Evolutionary conservation across 495 filamentous ascomycete species (phyloP), one percentile per base, ranked within the genome.

Genomic region (Podospora sp.): DNA sequence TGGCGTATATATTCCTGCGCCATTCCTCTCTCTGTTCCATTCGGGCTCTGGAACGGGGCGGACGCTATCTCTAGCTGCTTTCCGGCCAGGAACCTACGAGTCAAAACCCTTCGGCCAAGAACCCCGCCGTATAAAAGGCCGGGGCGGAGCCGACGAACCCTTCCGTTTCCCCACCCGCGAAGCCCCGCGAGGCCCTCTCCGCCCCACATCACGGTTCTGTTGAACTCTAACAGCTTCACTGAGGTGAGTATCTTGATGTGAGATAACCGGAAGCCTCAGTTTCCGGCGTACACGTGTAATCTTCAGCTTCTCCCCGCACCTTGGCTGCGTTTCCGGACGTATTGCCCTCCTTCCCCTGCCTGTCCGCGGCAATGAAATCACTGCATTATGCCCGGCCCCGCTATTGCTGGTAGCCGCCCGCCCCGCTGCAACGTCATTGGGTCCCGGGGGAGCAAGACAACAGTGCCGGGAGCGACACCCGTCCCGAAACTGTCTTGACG

Each of bases 1-100:
- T 60, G 26, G 58, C 58, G 33, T 60, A 40, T 60, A 40, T 36
- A 35, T 40, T 6, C 25, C 58, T 36, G 11, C 33, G 6, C 20
- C 7, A 60, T 6, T 46, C 40, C 40, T 46, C 40, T 2, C 40
- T n/a, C 20, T 6, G 14, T 33, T 60, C 20, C 25, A n/a, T 60
- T 11, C 25, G 8, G 27, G 12, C 12, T 11, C 24, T 22, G 25
- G 8, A 60, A 6, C 5, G 26, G n/a, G 25, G 57, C 57, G 22
- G 29, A 60, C 57, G 27, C 12, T 60, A 60, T 29, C 24, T 60
- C 57, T 33, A 60, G 25, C 22, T 60, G 24, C 55, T 58, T 55
- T 33, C 24, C 25, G 27, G 21, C 64, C 6, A 24, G 21, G 53
- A 57, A 26, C 53, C 22, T 25, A 21, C 26, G 21, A 46, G 22